A percentile compares a stretch with the other conserved stretches of the same genome.
Evolutionary conservation across 305 asterid genomes (phyloP).

Genomic region (Fraxinus xanthoxyloides): DNA sequence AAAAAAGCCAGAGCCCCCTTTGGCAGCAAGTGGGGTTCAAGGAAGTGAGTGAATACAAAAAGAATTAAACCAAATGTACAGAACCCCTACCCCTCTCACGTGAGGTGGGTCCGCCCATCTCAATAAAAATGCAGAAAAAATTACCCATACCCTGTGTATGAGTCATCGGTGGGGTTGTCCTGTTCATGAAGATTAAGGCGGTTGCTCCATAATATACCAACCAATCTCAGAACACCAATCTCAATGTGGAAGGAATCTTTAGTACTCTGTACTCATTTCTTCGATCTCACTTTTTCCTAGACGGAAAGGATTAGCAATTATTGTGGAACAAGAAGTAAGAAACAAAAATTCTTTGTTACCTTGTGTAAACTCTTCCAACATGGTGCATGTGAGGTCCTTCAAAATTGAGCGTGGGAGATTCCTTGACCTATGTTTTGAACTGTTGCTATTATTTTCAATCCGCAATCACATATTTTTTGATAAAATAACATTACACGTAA

Average conservation of each 20-base stretch:
- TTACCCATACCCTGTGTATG: too few relatives aligned
- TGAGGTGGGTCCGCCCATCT: too few relatives aligned
- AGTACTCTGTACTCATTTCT: slow-evolving; percentile 17
- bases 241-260: slow-evolving; percentile 28
- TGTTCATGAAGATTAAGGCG: background rate
- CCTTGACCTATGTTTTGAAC: background rate
- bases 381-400: slow-evolving; percentile 27
- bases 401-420: background rate
- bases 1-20: background rate
- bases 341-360: slow-evolving; percentile 35
- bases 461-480: background rate
- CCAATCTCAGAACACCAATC: slow-evolving; percentile 7
- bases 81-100: too few relatives aligned
- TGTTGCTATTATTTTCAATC: too few relatives aligned
- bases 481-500: too few relatives aligned
- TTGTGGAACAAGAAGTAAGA: slow-evolving; percentile 28
- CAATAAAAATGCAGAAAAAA: too few relatives aligned
- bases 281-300: slow-evolving; percentile 15
- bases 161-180: too few relatives aligned
- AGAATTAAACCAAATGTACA: background rate
- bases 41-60: slow-evolving; percentile 21
- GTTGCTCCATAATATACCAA: slow-evolving; percentile 13
- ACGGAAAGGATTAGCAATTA: slow-evolving; percentile 19
- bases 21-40: slow-evolving; percentile 29
- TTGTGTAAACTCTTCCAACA: slow-evolving; percentile 22